Base-by-base conservation (phyloP, 2,329 filamentous ascomycete species). In the Metarhizium brunneum region DNA sequence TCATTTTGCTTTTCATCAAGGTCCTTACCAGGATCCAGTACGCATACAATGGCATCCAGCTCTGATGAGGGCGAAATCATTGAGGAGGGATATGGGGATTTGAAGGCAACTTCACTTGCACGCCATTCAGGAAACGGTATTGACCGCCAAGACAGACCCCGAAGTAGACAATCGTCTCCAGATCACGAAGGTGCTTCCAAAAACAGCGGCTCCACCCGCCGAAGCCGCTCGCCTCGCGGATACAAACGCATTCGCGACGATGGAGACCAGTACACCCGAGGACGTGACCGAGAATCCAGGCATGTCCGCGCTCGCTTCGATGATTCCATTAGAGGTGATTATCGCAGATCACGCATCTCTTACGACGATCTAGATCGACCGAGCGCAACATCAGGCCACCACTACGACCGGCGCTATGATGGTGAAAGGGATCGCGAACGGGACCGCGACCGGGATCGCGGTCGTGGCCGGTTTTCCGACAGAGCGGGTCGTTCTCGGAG, bases 61-160 rank as follows among this genome's bases (percentile, higher is more conserved):
- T 89, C 88, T 68, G 89, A 90, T 73, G 89, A 95, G 75, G 90
- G 90, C 75, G 90, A 95, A 78, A 90, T 92, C 73, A 75, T 87
- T 71, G 88, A 92, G 75, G 82, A 82, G 75, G 79, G 80, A 73
- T 80, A 78, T 79, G 70, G 70, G 68, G 69, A 76, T 66, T 75
- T 74, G 72, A 94, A 94, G 90, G 89, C 90, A 94, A 88, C 87
- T 89, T 86, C 87, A 85, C 83, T 85, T 80, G 78, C 81, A 80
- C 81, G 80, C 73, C 75, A 82, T 80, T 83, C 85, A 82, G 81
- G 84, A 86, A 85, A 77, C 83, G 85, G 81, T 83, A 86, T 95
- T 95, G 88, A 95, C 90, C 88, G 87, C 83, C 84, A 80, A 81
- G 82, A 87, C 88, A 95, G 90, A 92, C 80, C 74, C 75, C 83